A percentile compares a stretch with the other conserved stretches of the same genome.
Conservation (phyloP, 495 filamentous ascomycete species). For the Penicillium cosmopolitanum region DNA sequence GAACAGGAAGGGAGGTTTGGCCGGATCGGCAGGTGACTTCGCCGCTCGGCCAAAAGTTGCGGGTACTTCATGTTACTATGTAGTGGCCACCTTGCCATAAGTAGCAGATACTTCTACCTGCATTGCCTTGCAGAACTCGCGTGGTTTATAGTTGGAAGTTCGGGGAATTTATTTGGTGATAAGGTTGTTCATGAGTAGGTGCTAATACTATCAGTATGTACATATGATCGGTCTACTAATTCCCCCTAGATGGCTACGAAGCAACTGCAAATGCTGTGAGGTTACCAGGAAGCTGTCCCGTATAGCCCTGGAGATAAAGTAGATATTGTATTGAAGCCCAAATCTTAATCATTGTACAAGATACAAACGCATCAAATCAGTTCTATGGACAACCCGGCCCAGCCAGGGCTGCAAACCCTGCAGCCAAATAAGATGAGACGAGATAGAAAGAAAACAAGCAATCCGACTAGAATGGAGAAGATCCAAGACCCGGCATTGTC, state of each 20-base stretch:
- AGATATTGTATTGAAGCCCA: constrained; percentile 9
- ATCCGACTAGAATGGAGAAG: constrained; percentile 1
- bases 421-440: constrained; percentile 1
- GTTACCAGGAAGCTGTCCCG: too few relatives aligned
- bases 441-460: not conserved
- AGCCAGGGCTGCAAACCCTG: constrained; percentile 12
- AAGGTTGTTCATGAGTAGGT: too few relatives aligned
- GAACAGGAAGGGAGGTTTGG: constrained; percentile 13
- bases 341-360: constrained; percentile 21
- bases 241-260: too few relatives aligned
- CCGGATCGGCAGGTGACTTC: constrained; percentile 35
- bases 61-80: constrained; percentile 27
- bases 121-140: not conserved
- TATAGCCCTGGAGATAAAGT: not conserved
- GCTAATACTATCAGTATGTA: too few relatives aligned
- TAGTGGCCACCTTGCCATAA: not conserved
- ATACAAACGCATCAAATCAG: constrained; percentile 14
- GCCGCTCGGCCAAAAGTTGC: constrained; percentile 27
- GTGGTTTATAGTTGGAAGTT: not conserved
- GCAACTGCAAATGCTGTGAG: too few relatives aligned
- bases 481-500: constrained; percentile 3
- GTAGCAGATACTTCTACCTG: constrained; percentile 20
- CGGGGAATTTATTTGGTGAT: not conserved
- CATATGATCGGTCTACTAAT: too few relatives aligned
- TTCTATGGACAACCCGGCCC: constrained; percentile 28